Evolutionary conservation across 441 rosid genomes (phyloP).

Genomic region (Theobroma grandiflorum): DNA sequence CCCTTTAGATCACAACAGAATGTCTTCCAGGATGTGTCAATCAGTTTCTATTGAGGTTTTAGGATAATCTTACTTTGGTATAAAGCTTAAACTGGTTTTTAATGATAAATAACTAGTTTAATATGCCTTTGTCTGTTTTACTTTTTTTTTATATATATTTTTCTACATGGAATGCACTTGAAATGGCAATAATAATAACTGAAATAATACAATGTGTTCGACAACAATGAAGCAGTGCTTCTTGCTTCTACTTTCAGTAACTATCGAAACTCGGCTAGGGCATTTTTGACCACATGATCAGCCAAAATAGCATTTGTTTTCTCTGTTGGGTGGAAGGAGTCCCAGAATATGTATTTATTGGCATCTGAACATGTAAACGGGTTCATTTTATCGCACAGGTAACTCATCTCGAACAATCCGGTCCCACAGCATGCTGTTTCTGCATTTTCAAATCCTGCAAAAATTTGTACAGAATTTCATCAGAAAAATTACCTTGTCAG

Average conservation of each 20-base stretch:
- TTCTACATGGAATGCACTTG: not conserved
- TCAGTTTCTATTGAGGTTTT: not conserved
- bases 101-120: not conserved
- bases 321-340: slow-evolving; percentile 72
- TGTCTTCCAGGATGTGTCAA: not conserved
- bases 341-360: slow-evolving; percentile 62
- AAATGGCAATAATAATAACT: not conserved
- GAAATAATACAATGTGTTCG: not conserved
- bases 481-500: not conserved
- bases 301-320: slow-evolving; percentile 53
- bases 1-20: not conserved
- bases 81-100: not conserved
- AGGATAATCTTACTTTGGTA: not conserved
- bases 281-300: slow-evolving; percentile 41
- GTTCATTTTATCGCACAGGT: slow-evolving; percentile 49
- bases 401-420: slow-evolving; percentile 64
- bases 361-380: slow-evolving; percentile 64
- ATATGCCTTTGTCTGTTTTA: not conserved
- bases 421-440: slow-evolving; percentile 66
- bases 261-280: slow-evolving; percentile 47
- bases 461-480: not conserved
- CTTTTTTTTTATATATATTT: not conserved
- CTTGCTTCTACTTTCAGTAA: not conserved
- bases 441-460: slow-evolving; percentile 53
- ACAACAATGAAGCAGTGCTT: not conserved